phyloP scores from a whole-genome alignment of 2,329 filamentous ascomycete genomes.

The Neonectria hederae region DNA sequence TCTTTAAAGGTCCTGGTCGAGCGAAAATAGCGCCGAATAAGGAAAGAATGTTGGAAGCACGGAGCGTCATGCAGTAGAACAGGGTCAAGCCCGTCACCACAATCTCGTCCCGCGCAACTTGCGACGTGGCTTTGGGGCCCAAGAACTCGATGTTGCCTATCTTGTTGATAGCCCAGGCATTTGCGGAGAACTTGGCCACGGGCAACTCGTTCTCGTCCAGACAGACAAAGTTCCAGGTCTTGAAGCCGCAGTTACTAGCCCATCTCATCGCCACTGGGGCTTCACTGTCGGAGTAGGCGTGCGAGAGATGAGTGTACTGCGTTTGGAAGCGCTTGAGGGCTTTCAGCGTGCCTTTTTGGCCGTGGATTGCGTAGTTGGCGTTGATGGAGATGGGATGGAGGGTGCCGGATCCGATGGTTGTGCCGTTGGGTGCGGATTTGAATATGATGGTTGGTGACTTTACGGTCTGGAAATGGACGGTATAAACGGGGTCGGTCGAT shows the following conservation, averaged over 20 bases:
- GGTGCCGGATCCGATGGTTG: conserved; percentile 26
- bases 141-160: conserved; percentile 32
- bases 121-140: conserved; percentile 23
- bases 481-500: conserved; percentile 18
- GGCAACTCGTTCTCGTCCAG: conserved; percentile 28
- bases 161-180: conserved; percentile 25
- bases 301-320: conserved; percentile 35
- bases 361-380: conserved; percentile 33
- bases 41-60: conserved; percentile 8
- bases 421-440: conserved; percentile 4
- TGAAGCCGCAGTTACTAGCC: conserved; percentile 28
- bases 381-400: conserved; percentile 35
- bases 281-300: conserved; percentile 25
- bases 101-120: conserved; percentile 29
- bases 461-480: conserved; percentile 26
- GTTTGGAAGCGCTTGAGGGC: conserved; percentile 31
- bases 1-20: conserved; percentile 22
- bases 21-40: conserved; percentile 29
- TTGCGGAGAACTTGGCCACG: conserved; percentile 32
- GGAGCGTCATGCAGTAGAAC: conserved; percentile 27
- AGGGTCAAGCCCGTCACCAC: conserved; percentile 28
- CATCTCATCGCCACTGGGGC: conserved; percentile 30
- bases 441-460: conserved; percentile 23
- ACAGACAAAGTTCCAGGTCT: conserved; percentile 37
- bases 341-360: conserved; percentile 33